phyloP scores from a whole-genome alignment of 1,284 basidiomycete species.

The Afroboletus lepidellus region DNA sequence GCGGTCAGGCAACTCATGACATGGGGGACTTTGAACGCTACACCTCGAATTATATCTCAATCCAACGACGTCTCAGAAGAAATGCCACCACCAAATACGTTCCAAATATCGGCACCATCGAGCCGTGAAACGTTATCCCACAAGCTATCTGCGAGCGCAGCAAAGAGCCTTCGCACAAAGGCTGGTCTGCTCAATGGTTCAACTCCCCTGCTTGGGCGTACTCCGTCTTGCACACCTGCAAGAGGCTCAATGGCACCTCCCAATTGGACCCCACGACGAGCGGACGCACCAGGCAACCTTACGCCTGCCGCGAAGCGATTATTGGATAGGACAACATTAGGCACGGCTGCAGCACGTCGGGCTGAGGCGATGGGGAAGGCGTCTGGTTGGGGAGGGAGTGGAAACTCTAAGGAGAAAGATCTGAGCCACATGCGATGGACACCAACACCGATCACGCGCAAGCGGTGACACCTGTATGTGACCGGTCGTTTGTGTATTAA shows the following conservation, averaged over 20 bases:
- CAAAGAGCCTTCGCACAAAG: slow-evolving; percentile 67
- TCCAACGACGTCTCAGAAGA: slow-evolving; percentile 52
- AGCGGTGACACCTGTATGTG: slow-evolving; percentile 13
- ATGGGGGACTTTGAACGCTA: slow-evolving; percentile 86
- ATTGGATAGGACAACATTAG: slow-evolving; percentile 67
- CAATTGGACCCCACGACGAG: slow-evolving; percentile 62
- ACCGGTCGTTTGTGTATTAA: slow-evolving; percentile 7
- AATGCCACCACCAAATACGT: slow-evolving; percentile 56
- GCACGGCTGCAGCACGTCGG: slow-evolving; percentile 57
- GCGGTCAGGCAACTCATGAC: slow-evolving; percentile 90
- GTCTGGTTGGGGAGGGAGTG: slow-evolving; percentile 55
- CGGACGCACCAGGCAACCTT: slow-evolving; percentile 63
- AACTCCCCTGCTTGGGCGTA: slow-evolving; percentile 37
- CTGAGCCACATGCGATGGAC: slow-evolving; percentile 74
- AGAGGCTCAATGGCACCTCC: slow-evolving; percentile 65
- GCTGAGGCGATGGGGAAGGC: slow-evolving; percentile 67
- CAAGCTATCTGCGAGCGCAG: slow-evolving; percentile 71
- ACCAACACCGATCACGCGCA: slow-evolving; percentile 57
- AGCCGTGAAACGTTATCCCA: slow-evolving; percentile 77
- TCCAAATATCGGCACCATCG: slow-evolving; percentile 69
- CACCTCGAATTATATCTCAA: slow-evolving; percentile 78
- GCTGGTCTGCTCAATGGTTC: slow-evolving; percentile 53
- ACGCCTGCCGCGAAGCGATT: slow-evolving; percentile 80
- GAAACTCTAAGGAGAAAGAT: slow-evolving; percentile 53
- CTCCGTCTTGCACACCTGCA: slow-evolving; percentile 33